These are phyloP conservation scores for Usnea hakonensis DNA, from an alignment of 495 filamentous ascomycete species.

Conservation along the genomic window DNA sequence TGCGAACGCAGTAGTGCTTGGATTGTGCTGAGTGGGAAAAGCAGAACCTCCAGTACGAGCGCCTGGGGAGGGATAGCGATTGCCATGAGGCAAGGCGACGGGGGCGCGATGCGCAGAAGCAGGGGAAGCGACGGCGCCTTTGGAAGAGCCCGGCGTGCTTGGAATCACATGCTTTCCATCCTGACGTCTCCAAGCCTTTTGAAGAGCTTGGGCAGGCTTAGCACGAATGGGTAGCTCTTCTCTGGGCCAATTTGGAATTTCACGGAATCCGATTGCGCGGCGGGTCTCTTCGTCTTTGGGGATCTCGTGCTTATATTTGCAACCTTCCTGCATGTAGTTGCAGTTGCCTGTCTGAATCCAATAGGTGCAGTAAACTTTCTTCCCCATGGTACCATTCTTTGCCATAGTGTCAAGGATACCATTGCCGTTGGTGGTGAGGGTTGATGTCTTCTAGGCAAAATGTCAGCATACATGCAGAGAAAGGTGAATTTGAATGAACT, in stretches of 20 bases:
- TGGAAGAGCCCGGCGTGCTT: not conserved
- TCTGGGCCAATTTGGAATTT: constrained; percentile 50
- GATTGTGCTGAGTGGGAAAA: not conserved
- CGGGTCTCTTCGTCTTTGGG: constrained; percentile 53
- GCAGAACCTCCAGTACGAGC: not conserved
- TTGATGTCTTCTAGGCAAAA: not conserved
- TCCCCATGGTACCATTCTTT: constrained; percentile 20
- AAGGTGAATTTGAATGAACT: not conserved
- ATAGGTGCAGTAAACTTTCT: constrained; percentile 79
- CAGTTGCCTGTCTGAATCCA: constrained; percentile 83
- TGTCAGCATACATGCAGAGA: not conserved
- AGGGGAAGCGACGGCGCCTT: not conserved
- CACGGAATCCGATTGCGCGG: constrained; percentile 52
- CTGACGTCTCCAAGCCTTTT: constrained; percentile 10
- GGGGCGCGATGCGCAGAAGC: not conserved
- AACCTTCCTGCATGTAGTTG: constrained; percentile 76
- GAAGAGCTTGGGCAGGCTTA: not conserved
- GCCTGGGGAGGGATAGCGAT: not conserved
- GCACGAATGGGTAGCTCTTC: constrained; percentile 25
- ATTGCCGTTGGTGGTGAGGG: not conserved
- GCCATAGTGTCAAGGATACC: not conserved
- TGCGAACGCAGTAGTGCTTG: not conserved
- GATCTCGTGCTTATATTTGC: constrained; percentile 83
- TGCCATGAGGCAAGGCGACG: not conserved
- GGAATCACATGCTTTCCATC: not conserved